A percentile compares a stretch with the other conserved stretches of the same genome.
Conservation (phyloP, 2,329 filamentous ascomycete genomes). For the Aspergillus glaucus region DNA sequence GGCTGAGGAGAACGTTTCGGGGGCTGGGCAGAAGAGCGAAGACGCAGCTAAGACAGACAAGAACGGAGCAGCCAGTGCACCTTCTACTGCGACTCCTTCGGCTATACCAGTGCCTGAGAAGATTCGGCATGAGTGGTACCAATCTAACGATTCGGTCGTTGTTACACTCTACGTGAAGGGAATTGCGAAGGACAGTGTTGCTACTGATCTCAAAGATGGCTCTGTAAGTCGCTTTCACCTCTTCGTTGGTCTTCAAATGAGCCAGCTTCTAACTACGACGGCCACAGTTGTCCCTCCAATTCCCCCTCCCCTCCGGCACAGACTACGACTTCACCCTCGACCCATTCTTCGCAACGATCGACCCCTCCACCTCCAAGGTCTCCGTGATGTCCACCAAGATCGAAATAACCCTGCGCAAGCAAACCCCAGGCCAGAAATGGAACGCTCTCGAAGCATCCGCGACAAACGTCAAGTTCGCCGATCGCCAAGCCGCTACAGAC, state of each 20-base stretch:
- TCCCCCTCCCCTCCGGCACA: slow-evolving; percentile 49
- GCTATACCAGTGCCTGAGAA: slow-evolving; percentile 42
- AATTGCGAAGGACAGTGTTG: slow-evolving; percentile 51
- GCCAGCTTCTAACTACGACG: not conserved
- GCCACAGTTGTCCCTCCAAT: slow-evolving; percentile 49
- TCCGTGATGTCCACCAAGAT: slow-evolving; percentile 71
- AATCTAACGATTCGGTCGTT: slow-evolving; percentile 54
- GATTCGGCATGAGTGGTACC: slow-evolving; percentile 65
- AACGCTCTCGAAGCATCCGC: slow-evolving; percentile 47
- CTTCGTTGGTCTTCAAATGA: not conserved
- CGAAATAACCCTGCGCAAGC: slow-evolving; percentile 68
- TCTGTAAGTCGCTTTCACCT: slow-evolving; percentile 29
- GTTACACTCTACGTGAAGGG: slow-evolving; percentile 62
- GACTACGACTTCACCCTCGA: slow-evolving; percentile 58
- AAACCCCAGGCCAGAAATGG: slow-evolving; percentile 62
- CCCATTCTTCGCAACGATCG: slow-evolving; percentile 62
- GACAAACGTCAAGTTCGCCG: slow-evolving; percentile 14
- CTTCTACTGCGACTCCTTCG: slow-evolving; percentile 4
- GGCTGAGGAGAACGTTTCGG: not conserved
- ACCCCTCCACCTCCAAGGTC: slow-evolving; percentile 54
- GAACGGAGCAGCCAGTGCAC: not conserved
- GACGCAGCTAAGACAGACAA: not conserved
- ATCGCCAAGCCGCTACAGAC: slow-evolving; percentile 11
- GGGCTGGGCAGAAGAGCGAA: not conserved
- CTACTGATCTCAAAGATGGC: slow-evolving; percentile 46